phyloP scores from a whole-genome alignment of 805 yeast species.

The Yamadazyma tumulicola region DNA sequence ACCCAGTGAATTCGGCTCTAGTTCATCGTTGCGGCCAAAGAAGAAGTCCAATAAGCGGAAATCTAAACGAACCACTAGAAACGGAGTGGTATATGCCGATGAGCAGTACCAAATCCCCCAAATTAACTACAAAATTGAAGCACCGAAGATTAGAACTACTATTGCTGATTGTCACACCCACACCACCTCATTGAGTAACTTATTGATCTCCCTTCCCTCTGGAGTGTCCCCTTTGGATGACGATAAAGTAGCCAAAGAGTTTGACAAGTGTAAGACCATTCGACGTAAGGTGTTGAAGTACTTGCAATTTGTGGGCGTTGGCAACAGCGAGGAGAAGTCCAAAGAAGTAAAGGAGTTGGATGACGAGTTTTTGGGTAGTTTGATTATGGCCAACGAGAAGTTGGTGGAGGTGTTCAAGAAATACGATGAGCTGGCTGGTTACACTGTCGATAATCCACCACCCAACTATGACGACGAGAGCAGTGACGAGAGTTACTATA shows the following conservation, averaged over 20 bases:
- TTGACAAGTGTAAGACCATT: constrained; percentile 69
- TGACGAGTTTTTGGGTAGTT: constrained; percentile 84
- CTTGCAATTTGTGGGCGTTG: constrained; percentile 71
- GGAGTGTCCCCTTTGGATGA: constrained; percentile 64
- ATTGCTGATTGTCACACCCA: constrained; percentile 75
- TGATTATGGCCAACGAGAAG: constrained; percentile 88
- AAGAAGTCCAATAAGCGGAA: too few relatives aligned
- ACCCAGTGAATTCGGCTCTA: constrained; percentile 16
- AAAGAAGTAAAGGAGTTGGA: constrained; percentile 35
- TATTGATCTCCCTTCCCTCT: constrained; percentile 33
- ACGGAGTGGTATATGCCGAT: constrained; percentile 35
- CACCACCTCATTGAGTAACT: constrained; percentile 65
- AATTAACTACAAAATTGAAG: constrained; percentile 65
- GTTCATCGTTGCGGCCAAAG: constrained; percentile 11
- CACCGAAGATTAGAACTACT: constrained; percentile 63
- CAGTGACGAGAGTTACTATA: constrained; percentile 39
- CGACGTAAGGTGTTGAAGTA: constrained; percentile 79
- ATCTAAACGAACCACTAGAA: constrained; percentile 13
- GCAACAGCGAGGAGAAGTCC: constrained; percentile 27
- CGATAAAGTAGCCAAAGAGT: constrained; percentile 54
- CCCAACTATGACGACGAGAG: constrained; percentile 27
- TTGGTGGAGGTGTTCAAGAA: constrained; percentile 68
- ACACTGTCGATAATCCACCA: constrained; percentile 36
- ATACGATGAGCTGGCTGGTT: constrained; percentile 57
- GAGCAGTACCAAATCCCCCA: constrained; percentile 59